These are phyloP conservation scores for Carex myosuroides DNA, from an alignment of 176 grass and related monocot genomes.

Conservation along the genomic window DNA sequence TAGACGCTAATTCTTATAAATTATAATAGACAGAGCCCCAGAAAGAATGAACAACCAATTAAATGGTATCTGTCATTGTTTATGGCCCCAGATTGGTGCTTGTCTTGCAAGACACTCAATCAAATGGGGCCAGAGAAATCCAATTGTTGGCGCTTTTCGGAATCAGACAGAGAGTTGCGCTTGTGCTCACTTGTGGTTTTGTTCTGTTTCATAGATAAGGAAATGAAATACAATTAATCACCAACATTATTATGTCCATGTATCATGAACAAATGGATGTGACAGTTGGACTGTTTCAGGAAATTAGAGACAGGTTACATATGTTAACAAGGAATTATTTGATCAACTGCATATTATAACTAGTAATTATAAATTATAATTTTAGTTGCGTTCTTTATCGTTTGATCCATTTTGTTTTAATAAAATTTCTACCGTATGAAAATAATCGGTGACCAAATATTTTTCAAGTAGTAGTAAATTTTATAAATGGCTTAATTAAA, in stretches of 20 bases:
- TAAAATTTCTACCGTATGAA: background rate
- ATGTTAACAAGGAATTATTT: background rate
- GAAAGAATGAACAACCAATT: background rate
- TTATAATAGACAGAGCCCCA: background rate
- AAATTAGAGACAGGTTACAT: background rate
- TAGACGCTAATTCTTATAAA: background rate
- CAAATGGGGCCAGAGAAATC: background rate
- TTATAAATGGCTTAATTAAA: background rate
- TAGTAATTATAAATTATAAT: too few relatives aligned
- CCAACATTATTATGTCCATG: background rate
- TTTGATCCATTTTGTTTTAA: background rate
- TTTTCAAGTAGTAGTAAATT: background rate
- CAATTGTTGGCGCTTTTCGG: background rate
- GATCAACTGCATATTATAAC: too few relatives aligned
- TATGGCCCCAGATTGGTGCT: background rate
- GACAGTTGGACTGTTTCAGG: background rate
- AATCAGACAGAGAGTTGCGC: background rate
- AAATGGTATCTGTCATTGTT: background rate
- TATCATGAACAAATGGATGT: background rate
- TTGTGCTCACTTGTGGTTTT: background rate
- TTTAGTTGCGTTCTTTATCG: background rate
- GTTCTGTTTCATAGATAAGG: background rate
- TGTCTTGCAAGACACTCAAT: slow-evolving; percentile 11
- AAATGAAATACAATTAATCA: background rate
- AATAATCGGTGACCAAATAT: background rate